Base-by-base conservation (phyloP, 2,329 filamentous ascomycete genomes). In the Apiospora sp. region DNA sequence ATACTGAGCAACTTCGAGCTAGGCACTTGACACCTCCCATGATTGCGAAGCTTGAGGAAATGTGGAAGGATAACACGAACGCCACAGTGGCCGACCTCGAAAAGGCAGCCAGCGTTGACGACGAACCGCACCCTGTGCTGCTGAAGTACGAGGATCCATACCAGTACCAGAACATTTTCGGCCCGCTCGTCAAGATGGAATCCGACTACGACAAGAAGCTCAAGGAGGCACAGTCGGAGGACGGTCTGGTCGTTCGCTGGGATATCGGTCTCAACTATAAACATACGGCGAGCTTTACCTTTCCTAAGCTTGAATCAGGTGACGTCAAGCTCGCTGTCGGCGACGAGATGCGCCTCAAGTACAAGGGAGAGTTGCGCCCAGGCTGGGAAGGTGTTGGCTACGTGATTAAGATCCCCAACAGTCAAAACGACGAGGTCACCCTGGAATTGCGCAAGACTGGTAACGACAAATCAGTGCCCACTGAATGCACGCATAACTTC, bases 361-460 rank as follows among this genome's bases (percentile, higher is more conserved):
- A 99, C 85, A 97, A 94, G 76, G 96, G 97, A 76, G 96, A 98
- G 83, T 87, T 99, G 69, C 93, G 95, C 58, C 90, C 93, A 19
- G 91, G 94, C 73, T 99, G 96, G 96, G 96, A 99, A 82, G 96
- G 96, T 49, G 96, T 99, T 46, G 96, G 96, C 75, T 99, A 99
- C 83, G 96, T 99, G 74, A 95, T 98, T 86, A 99, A 99, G 86
- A 98, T 99, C 73, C 97, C 96, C 30, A 98, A 99, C 87, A 98
- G 98, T 83, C 95, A 98, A 85, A 98, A 95, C 19, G 96, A 99
- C 79, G 96, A 99, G 82, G 96, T 99, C 70, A 97, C 93, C 13
- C 93, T 99, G 75, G 96, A 99, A 82, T 86, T 99, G 80, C 93
- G 96, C 77, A 94, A 96, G 79, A 96, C 96, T 75, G 95, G 94